phyloP scores from a whole-genome alignment of 2,329 filamentous ascomycete genomes.

The Penicillium sp. region DNA sequence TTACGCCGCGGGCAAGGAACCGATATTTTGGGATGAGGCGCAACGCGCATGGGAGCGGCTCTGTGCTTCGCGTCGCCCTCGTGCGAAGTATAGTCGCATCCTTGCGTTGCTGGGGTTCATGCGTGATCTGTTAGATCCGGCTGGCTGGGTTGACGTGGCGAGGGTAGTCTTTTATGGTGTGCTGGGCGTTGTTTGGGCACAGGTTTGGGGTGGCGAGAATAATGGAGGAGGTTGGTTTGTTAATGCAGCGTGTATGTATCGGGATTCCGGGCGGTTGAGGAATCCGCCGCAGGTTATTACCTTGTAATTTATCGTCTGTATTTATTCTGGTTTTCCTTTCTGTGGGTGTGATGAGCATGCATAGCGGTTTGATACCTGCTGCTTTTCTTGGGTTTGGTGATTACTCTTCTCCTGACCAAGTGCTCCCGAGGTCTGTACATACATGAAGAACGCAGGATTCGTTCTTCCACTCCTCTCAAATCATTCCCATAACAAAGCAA shows the following conservation, averaged over 20 bases:
- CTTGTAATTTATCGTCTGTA: conserved; percentile 18
- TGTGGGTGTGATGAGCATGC: neutral
- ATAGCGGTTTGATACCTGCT: neutral
- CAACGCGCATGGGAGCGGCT: conserved; percentile 72
- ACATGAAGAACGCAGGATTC: neutral
- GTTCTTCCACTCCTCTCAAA: neutral
- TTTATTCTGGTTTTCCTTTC: neutral
- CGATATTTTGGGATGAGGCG: conserved; percentile 72
- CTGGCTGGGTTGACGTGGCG: conserved; percentile 50
- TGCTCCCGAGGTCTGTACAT: neutral
- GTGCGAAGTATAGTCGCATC: conserved; percentile 25
- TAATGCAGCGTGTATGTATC: conserved; percentile 56
- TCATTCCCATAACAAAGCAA: neutral
- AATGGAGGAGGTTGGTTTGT: conserved; percentile 53
- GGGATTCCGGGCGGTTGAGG: conserved; percentile 34
- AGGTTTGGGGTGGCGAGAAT: conserved; percentile 57
- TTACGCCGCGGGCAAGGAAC: conserved; percentile 68
- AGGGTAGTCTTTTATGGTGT: conserved; percentile 55
- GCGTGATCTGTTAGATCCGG: conserved; percentile 37
- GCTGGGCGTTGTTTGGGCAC: conserved; percentile 59
- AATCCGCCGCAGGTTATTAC: conserved; percentile 42
- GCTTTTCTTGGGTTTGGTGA: neutral
- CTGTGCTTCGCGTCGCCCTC: conserved; percentile 39
- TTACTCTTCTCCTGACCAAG: neutral
- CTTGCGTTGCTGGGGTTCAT: conserved; percentile 28